Conservation (phyloP, 768 basidiomycete genomes). For the Antrodiella citrinella region DNA sequence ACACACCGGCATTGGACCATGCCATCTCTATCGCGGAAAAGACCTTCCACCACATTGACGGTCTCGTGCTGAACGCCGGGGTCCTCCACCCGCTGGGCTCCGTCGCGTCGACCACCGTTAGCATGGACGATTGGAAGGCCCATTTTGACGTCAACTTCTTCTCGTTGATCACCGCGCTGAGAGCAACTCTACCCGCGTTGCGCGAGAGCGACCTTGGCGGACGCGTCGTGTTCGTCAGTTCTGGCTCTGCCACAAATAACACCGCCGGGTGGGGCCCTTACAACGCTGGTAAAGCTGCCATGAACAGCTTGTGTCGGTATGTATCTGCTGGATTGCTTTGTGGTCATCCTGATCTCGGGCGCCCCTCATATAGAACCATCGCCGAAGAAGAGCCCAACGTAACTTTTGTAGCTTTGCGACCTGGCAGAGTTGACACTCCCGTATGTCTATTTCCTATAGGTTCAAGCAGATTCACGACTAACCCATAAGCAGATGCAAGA, state of each 20-base stretch:
- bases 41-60: constrained; percentile 61
- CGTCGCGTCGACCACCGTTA: constrained; percentile 40
- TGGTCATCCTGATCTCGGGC: neutral
- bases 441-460: constrained; percentile 33
- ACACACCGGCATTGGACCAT: constrained; percentile 43
- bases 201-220: constrained; percentile 52
- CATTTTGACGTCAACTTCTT: constrained; percentile 88
- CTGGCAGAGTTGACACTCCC: constrained; percentile 80
- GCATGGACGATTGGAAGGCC: constrained; percentile 53
- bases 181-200: constrained; percentile 60
- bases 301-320: constrained; percentile 80
- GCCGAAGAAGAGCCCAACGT: constrained; percentile 78
- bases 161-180: constrained; percentile 65
- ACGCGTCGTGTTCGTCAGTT: constrained; percentile 74
- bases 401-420: constrained; percentile 69
- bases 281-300: constrained; percentile 78
- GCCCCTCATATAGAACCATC: constrained; percentile 67
- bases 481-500: constrained; percentile 57
- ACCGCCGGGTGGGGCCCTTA: constrained; percentile 73
- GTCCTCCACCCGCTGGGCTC: constrained; percentile 61
- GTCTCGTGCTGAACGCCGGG: constrained; percentile 80
- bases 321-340: no score
- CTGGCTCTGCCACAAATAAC: constrained; percentile 70
- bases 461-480: neutral
- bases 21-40: constrained; percentile 47